phyloP scores from a whole-genome alignment of 1,139 yeast genomes.

The Suzukiozyma palmioleophila region DNA sequence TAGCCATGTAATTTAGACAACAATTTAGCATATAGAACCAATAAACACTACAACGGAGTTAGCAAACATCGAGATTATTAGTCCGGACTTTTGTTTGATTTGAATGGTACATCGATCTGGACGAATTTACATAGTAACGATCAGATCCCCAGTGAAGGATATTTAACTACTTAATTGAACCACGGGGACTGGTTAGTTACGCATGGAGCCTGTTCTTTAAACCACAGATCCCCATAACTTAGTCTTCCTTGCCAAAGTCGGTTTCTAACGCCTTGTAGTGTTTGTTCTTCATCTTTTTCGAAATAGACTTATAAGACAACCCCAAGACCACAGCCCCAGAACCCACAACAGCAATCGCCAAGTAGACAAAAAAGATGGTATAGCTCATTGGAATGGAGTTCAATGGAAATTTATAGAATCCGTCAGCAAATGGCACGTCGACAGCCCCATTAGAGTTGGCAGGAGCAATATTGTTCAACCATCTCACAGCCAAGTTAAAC shows the following conservation, averaged over 20 bases:
- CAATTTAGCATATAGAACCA: neutral
- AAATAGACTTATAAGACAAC: slow-evolving; percentile 20
- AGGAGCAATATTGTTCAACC: slow-evolving; percentile 40
- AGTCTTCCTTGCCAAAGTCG: slow-evolving; percentile 28
- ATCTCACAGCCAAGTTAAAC: slow-evolving; percentile 53
- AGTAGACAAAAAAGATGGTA: slow-evolving; percentile 17
- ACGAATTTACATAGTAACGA: too few relatives aligned
- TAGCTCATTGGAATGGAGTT: slow-evolving; percentile 25
- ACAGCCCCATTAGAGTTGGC: slow-evolving; percentile 13
- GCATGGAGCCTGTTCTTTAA: too few relatives aligned
- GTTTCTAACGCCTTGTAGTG: slow-evolving; percentile 22
- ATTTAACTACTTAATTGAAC: too few relatives aligned
- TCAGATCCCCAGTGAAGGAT: too few relatives aligned
- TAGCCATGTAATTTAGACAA: neutral
- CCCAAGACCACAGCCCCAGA: slow-evolving; percentile 23
- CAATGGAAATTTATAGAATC: slow-evolving; percentile 39
- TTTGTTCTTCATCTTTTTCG: slow-evolving; percentile 15
- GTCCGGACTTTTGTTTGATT: too few relatives aligned
- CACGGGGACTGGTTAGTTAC: too few relatives aligned
- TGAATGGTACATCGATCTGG: too few relatives aligned
- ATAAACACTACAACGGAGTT: neutral
- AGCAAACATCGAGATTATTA: too few relatives aligned
- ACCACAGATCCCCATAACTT: slow-evolving; percentile 1
- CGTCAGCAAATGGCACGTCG: slow-evolving; percentile 36
- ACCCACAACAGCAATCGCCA: slow-evolving; percentile 20